Conservation (phyloP, 305 asterid genomes). For the Solanum hybrid region DNA sequence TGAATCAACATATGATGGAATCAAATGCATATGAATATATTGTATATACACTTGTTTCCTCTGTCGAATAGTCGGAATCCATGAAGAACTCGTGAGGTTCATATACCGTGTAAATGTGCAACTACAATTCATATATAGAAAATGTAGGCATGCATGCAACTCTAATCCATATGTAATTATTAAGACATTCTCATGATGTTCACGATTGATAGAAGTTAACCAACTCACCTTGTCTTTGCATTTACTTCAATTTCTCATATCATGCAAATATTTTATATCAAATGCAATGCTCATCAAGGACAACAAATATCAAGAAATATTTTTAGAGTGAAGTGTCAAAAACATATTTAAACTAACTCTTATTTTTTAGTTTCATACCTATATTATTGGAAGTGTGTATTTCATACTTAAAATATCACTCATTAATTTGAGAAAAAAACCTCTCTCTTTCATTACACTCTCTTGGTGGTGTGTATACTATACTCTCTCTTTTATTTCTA, state of each 20-base stretch:
- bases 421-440: background rate
- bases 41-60: background rate
- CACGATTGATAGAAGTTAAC: background rate
- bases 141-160: background rate
- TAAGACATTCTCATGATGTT: background rate
- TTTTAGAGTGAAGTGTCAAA: background rate
- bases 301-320: background rate
- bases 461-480: too few relatives aligned
- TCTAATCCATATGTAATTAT: background rate
- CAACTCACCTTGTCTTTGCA: background rate
- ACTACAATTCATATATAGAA: background rate
- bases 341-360: background rate
- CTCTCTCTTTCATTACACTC: background rate
- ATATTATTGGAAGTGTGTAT: background rate
- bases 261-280: background rate
- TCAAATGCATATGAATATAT: background rate
- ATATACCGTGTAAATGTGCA: background rate
- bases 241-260: background rate
- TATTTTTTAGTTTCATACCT: background rate
- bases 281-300: background rate
- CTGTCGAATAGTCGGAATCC: background rate
- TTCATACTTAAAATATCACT: background rate
- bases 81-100: background rate
- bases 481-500: background rate
- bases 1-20: background rate